phyloP scores from a whole-genome alignment of 345 rosid species.

The Cochlearia excelsa region DNA sequence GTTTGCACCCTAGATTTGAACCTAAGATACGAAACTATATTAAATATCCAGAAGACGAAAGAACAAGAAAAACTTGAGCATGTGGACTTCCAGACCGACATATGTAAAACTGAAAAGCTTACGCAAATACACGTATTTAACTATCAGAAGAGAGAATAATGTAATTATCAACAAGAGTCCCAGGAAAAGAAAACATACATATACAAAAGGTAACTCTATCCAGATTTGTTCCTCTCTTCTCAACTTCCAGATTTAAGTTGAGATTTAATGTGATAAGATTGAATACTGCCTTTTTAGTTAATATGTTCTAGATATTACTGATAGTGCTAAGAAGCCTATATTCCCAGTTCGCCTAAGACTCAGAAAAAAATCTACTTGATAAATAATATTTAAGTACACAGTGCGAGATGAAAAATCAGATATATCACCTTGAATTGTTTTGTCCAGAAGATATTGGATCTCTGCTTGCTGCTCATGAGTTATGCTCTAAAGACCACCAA shows the following conservation, averaged over 20 bases:
- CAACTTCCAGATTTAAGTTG: constrained; percentile 4
- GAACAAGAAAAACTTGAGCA: constrained; percentile 7
- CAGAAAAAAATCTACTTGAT: too few species aligned
- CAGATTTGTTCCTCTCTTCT: constrained; percentile 1
- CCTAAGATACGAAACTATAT: constrained; percentile 8
- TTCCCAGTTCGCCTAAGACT: constrained; percentile 4
- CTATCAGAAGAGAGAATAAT: constrained; percentile 12
- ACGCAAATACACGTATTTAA: constrained; percentile 17
- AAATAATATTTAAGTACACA: too few species aligned
- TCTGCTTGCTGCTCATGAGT: constrained; percentile 57
- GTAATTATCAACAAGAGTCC: constrained; percentile 11
- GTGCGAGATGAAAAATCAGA: constrained; percentile 7
- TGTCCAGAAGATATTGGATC: constrained; percentile 72
- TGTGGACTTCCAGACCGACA: constrained; percentile 16
- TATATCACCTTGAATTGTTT: constrained; percentile 73
- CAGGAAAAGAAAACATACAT: constrained; percentile 14
- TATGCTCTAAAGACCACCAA: constrained; percentile 48
- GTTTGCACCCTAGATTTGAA: constrained; percentile 24
- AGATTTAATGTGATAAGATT: constrained; percentile 13
- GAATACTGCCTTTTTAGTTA: constrained; percentile 12
- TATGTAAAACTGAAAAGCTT: constrained; percentile 18
- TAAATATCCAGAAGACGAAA: background rate
- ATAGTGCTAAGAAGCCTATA: constrained; percentile 10
- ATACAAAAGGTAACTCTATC: constrained; percentile 2
- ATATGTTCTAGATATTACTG: constrained; percentile 16